Evolutionary conservation across 345 rosid genomes (phyloP), one percentile per base, ranked within the genome.

Genomic region (Durio zibethinus): DNA sequence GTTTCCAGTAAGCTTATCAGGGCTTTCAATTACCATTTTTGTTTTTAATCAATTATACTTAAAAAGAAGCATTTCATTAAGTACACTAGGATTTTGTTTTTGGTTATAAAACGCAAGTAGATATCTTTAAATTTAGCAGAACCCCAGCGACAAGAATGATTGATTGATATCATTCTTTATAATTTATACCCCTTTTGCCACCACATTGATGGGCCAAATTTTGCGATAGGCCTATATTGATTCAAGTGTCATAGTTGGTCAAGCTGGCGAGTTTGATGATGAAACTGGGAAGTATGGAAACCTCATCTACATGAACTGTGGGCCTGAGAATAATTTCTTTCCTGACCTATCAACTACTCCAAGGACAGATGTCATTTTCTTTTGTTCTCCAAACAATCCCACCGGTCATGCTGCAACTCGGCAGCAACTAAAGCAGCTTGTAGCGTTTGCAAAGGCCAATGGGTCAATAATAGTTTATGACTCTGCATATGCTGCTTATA

Each of bases 301-400:
- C 74, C 82, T 93, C 38, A 92, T 75, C 16, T 93, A 91, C 82
- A 90, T 93, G 93, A 84, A 83, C 42, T 89, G 97, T 78, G 76
- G 76, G 0, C 87, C 90, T 42, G 82, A 88, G 48, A 91, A 88
- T 63, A 80, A 82, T 38, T 93, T 91, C 81, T 91, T 93, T 66
- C 98, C 98, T 1, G 87, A 91, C 57, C 73, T 93, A 72, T 60
- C 86, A 7, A 79, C 74, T 21, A 84, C 82, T 40, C 75, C 93
- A 62, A 87, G 88, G 60, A 91, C 97, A 25, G 93, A 94, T 80
- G 81, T 91, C 56, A 94, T 90, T 77, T 94, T 94, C 93, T 90
- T 92, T 76, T 94, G 97, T 77, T 94, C 97, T 76, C 98, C 97
- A 53, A 94, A 91, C 82, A 94, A 94, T 76, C 98, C 97, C 1